Evolutionary conservation across 129 eudicot genomes (phyloP).

Genomic region (Tanacetum coccineum): DNA sequence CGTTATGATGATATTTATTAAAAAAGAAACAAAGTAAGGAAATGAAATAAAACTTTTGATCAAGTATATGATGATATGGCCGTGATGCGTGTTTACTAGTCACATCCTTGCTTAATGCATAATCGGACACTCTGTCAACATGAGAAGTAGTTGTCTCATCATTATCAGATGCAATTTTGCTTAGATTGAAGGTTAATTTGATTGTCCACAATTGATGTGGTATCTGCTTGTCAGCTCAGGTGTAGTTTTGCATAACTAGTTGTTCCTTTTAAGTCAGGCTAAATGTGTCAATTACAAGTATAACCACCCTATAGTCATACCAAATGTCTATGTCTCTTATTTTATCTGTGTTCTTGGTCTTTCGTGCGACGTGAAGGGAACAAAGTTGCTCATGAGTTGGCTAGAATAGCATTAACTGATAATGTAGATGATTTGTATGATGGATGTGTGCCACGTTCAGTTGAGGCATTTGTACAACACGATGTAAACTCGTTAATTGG

Average conservation of each 20-base stretch:
- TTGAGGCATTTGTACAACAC: too few species aligned
- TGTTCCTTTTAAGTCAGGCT: neutral
- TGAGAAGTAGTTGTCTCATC: neutral
- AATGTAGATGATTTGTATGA: too few species aligned
- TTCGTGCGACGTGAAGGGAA: too few species aligned
- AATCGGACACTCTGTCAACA: neutral
- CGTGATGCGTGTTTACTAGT: conserved; percentile 1
- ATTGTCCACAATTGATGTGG: neutral
- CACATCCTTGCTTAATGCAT: conserved; percentile 15
- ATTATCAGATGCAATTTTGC: neutral
- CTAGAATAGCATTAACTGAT: too few species aligned
- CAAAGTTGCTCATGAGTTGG: too few species aligned
- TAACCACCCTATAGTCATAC: neutral
- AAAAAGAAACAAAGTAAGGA: neutral
- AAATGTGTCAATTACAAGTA: neutral
- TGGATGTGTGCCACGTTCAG: too few species aligned
- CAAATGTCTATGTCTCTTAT: too few species aligned
- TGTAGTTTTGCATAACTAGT: neutral
- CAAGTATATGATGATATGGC: conserved; percentile 9
- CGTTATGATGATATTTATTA: too few species aligned
- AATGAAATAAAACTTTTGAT: conserved; percentile 2
- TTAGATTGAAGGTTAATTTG: neutral
- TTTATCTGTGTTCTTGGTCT: too few species aligned
- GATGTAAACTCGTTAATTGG: too few species aligned
- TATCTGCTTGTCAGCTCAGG: conserved; percentile 4